Evolutionary conservation across 2,329 filamentous ascomycete genomes (phyloP), one percentile per base, ranked within the genome.

Genomic region (Calonectria leucothoes): DNA sequence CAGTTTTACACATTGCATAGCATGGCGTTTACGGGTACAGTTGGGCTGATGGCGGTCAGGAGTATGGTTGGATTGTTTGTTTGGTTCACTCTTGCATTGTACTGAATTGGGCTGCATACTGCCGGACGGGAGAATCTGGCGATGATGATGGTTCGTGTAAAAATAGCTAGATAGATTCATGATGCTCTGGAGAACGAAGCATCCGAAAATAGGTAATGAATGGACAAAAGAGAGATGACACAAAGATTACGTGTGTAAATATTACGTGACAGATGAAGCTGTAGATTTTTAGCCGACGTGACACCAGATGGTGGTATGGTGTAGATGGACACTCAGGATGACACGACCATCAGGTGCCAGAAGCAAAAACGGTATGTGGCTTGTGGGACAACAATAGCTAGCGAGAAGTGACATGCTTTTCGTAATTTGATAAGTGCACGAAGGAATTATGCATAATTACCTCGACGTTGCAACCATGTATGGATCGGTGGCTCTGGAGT

Each of bases 1-100:
- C 37, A 70, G 74, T 69, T 72, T 70, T 52, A 45, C 67, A 63
- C 68, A 76, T 75, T 74, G 69, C 76, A 81, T 74, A 74, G 74
- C 66, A 73, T 52, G 77, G 79, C 73, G 79, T 79, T 79, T 72
- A 55, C 31, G 48, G 67, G 55, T 67, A 63, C 55, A 23, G 65
- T 69, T 29, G 15, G 37, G 27, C 45, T 42, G 49, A 57, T 52
- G 42, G 66, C 23, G 59, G 48, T 29, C 29, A 48, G 37, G 55
- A 63, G 63, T 17, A 69, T 20, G 33, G 51, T 67, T 74, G 42
- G 66, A 51, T 48, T 66, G 42, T 59, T 42, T 70, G 66, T 48
- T 48, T 66, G 42, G 55, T 42, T 70, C 67, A 15, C 51, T 73
- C 70, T 66, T 42, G 72, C 66, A 73, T 80, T 61, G 72, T 52